phyloP scores from a whole-genome alignment of 768 basidiomycete species.

The Cyathus striatus region DNA sequence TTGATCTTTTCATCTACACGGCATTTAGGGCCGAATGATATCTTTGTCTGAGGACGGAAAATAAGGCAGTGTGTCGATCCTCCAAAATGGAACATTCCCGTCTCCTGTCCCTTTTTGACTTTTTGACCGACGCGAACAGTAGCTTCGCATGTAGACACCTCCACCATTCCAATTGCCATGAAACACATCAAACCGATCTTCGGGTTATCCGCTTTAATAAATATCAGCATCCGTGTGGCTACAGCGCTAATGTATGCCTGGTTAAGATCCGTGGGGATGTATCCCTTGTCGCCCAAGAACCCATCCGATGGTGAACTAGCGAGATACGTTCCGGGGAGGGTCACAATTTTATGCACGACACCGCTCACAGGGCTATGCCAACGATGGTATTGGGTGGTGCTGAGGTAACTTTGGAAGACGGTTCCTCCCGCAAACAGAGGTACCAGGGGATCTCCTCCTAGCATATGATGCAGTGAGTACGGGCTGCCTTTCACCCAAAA shows the following conservation, averaged over 20 bases:
- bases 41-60: conserved; percentile 18
- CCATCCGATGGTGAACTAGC: conserved; percentile 13
- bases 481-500: conserved; percentile 57
- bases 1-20: too few relatives aligned
- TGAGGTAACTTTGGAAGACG: conserved; percentile 50
- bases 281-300: conserved; percentile 5
- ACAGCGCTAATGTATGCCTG: conserved; percentile 37
- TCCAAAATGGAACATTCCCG: conserved; percentile 59
- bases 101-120: conserved; percentile 50
- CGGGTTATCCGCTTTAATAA: conserved; percentile 45
- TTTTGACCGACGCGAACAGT: conserved; percentile 39
- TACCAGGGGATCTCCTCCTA: conserved; percentile 30
- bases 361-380: conserved; percentile 54
- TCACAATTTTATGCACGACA: conserved; percentile 25
- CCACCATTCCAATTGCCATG: conserved; percentile 50
- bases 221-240: conserved; percentile 44
- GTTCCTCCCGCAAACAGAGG: conserved; percentile 41
- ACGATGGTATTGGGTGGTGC: conserved; percentile 47
- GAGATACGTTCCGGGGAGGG: conserved; percentile 47
- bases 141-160: conserved; percentile 50
- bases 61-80: conserved; percentile 43
- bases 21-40: too few relatives aligned
- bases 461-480: too few relatives aligned
- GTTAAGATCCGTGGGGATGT: conserved; percentile 1
- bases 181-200: conserved; percentile 52